Conservation (phyloP, 192 early-diverging fungal species). For the Spizellomyces punctatus region DNA sequence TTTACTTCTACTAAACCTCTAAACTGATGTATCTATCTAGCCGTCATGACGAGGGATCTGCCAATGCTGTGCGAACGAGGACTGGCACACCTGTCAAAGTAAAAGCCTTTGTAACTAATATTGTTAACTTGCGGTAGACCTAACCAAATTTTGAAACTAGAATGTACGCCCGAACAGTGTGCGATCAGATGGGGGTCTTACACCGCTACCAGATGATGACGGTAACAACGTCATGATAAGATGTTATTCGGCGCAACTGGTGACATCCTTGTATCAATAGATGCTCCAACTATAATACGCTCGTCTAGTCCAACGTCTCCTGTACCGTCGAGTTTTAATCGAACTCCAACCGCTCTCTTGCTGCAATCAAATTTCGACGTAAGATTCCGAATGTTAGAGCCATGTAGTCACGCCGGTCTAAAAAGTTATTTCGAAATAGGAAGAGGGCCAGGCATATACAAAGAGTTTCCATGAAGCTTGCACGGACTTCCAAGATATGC, state of each 20-base stretch:
- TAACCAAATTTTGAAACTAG: background rate
- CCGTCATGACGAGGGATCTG: too few relatives aligned
- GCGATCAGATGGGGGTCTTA: slow-evolving; percentile 28
- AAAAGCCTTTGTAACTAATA: too few relatives aligned
- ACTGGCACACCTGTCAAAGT: too few relatives aligned
- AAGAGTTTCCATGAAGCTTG: background rate
- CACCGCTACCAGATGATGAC: slow-evolving; percentile 28
- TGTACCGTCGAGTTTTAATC: background rate
- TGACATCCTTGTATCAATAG: slow-evolving; percentile 7
- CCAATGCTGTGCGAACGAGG: too few relatives aligned
- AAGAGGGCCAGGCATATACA: background rate
- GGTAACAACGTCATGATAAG: background rate
- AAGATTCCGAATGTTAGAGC: background rate
- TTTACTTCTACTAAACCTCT: too few relatives aligned
- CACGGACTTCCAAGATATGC: too few relatives aligned
- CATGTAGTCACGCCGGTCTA: background rate
- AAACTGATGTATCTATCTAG: too few relatives aligned
- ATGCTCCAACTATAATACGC: slow-evolving; percentile 18
- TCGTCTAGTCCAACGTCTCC: slow-evolving; percentile 5
- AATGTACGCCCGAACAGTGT: slow-evolving; percentile 15
- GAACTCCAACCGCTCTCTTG: background rate
- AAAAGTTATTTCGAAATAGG: background rate
- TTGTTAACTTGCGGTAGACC: too few relatives aligned
- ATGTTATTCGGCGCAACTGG: background rate
- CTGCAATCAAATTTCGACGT: background rate